Conservation (phyloP, 495 filamentous ascomycete genomes). For the Amorphotheca resinae region DNA sequence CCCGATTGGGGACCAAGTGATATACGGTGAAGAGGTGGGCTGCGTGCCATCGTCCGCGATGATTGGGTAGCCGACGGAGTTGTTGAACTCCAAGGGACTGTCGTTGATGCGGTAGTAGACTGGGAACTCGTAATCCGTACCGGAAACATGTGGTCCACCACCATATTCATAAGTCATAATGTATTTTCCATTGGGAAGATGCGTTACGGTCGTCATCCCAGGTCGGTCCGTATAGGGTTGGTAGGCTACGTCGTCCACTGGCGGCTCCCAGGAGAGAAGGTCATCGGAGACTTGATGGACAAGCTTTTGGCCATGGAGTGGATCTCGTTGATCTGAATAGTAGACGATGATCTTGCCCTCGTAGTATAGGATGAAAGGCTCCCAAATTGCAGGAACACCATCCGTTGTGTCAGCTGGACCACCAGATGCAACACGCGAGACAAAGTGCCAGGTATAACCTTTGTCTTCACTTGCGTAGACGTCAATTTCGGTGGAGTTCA, state of each 20-base stretch:
- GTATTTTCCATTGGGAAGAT: conserved; percentile 47
- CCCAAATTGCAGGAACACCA: conserved; percentile 56
- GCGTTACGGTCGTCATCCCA: conserved; percentile 47
- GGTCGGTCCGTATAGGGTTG: conserved; percentile 48
- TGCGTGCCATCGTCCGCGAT: conserved; percentile 28
- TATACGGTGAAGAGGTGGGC: conserved; percentile 39
- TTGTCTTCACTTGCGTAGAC: conserved; percentile 49
- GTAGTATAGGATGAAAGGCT: conserved; percentile 49
- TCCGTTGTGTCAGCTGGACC: conserved; percentile 48
- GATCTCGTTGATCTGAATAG: conserved; percentile 60
- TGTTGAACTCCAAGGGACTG: conserved; percentile 40
- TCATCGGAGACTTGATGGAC: conserved; percentile 47
- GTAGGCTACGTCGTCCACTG: conserved; percentile 50
- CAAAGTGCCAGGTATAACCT: conserved; percentile 51
- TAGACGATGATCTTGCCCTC: conserved; percentile 47
- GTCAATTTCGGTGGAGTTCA: conserved; percentile 52
- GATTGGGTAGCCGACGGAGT: conserved; percentile 27
- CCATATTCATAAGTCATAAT: conserved; percentile 55
- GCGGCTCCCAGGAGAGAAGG: conserved; percentile 41
- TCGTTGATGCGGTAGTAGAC: conserved; percentile 40
- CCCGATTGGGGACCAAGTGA: conserved; percentile 40
- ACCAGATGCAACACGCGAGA: conserved; percentile 51
- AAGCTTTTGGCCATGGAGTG: conserved; percentile 52
- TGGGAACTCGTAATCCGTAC: conserved; percentile 27
- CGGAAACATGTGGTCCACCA: conserved; percentile 29